Evolutionary conservation across 192 early-diverging fungal species (phyloP), one percentile per base, ranked within the genome.

Genomic region (Coemansia sp.): DNA sequence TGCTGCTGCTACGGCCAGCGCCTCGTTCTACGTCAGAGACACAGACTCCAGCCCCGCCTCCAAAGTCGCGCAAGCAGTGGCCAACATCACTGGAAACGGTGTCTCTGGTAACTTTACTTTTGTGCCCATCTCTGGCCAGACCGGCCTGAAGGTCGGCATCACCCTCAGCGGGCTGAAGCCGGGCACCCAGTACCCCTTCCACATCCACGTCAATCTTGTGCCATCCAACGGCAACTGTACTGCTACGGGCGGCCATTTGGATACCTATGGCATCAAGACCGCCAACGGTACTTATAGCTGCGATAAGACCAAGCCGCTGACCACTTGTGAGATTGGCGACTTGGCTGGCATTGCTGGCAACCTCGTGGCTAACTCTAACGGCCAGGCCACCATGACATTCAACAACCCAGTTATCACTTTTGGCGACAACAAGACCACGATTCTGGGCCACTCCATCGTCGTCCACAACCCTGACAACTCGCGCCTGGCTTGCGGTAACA

Each of bases 311-410:
- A 63, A 75, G 21, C 28, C 68, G 36, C 11, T 23, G 20, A 64
- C 66, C 35, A 71, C 84, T 10, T 88, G 87, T 66, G 82, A 86
- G 72, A 66, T 77, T 13, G 87, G 87, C 62, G 87, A 88, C 63
- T 62, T 88, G 58, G 65, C 84, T 36, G 87, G 87, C 50, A 70
- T 78, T 50, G 66, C 77, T 66, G 87, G 87, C 34, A 77, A 77
- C 70, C 43, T 88, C 59, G 62, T 63, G 21, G 70, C 53, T 16
- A 75, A 71, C 34, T 60, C 57, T 26, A 65, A 67, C 6, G 77
- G 73, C 38, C 39, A 57, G 9, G 69, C 50, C 28, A 23, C 42
- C 2, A 73, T 63, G 14, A 42, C 35, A 3, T 79, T 79, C 51
- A 37, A 66, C 37, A 85, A 83, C 39, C 59, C 70, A 5, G 51